Conservation (phyloP, 805 yeast species). For the Torulaspora franciscae region DNA sequence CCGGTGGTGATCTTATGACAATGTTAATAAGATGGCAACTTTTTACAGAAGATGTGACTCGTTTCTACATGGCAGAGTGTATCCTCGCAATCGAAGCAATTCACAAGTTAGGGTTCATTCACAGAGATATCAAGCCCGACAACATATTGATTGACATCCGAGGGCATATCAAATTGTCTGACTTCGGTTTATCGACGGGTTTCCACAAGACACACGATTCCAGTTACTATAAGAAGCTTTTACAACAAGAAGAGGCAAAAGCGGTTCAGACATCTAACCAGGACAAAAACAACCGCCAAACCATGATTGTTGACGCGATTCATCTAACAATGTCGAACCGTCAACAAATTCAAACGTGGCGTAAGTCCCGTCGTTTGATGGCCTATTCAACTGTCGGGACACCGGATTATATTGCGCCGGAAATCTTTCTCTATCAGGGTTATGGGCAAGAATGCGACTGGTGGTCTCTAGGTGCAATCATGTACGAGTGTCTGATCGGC, state of each 20-base stretch:
- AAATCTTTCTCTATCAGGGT: conserved; percentile 86
- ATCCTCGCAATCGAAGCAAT: conserved; percentile 92
- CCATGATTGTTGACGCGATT: conserved; percentile 89
- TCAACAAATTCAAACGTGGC: conserved; percentile 95
- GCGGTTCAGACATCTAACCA: conserved; percentile 36
- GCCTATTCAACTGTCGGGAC: conserved; percentile 96
- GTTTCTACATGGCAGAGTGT: conserved; percentile 95
- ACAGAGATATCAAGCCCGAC: conserved; percentile 97
- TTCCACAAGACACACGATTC: conserved; percentile 92
- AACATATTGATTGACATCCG: conserved; percentile 79
- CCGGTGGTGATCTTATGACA: conserved; percentile 89
- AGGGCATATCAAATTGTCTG: conserved; percentile 80
- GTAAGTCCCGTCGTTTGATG: conserved; percentile 85
- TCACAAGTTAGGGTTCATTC: conserved; percentile 89
- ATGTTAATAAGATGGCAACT: conserved; percentile 94
- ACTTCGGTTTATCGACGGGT: conserved; percentile 85
- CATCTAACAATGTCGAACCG: conserved; percentile 92
- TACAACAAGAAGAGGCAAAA: conserved; percentile 55
- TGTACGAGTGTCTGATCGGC: conserved; percentile 93
- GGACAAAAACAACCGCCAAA: conserved; percentile 52
- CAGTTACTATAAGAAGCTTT: conserved; percentile 73
- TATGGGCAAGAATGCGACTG: conserved; percentile 97
- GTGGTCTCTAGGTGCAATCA: conserved; percentile 96
- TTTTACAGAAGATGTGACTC: conserved; percentile 85
- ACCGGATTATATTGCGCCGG: conserved; percentile 95